Evolutionary conservation across 768 basidiomycete genomes (phyloP), one percentile per base, ranked within the genome.

Genomic region (Leccinum pellstonianum): DNA sequence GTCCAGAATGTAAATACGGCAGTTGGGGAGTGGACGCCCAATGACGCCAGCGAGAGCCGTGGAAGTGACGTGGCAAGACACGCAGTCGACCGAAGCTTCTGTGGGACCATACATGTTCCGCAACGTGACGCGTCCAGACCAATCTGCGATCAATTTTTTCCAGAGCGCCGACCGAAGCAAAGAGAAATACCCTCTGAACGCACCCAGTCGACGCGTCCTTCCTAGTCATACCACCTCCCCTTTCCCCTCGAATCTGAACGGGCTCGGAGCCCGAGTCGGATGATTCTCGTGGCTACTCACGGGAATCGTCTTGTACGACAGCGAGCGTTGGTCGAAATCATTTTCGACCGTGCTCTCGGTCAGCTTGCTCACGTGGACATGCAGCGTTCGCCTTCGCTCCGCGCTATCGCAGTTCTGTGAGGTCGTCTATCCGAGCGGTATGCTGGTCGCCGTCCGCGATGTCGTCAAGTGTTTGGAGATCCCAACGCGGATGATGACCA

Each of bases 51-150:
- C 52, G 23, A 67, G 61, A 57, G 59, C 23, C 4, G 62, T 35
- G 11, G 66, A 66, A 19, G 56, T 60, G 59, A 70, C 64, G 31
- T 70, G 66, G 54, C 65, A 72, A 15, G 67, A 68, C 1, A 68
- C 64, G 33, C 70, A 71, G 53, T 72, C 70, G 17, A 73, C 66
- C 12, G 73, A 59, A 38, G 73, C 67, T 52, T 74, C 73, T 4
- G 73, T 74, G 10, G 73, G 73, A n/a, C 72, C 73, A 48, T 75
- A 75, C 68, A 70, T 73, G 59, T 74, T 74, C 38, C 66, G 70
- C 41, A 74, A 48, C 25, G 57, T 65, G 52, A 75, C 68, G 3
- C 48, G 64, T 38, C 58, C 57, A 2, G 64, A 68, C 69, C 68
- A 73, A 27, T 70, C 65, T 50, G 66, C 57, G 17, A 66, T 61